These are phyloP conservation scores for Ilyonectria sp. DNA, from an alignment of 2,329 filamentous ascomycete species.

Conservation along the genomic window DNA sequence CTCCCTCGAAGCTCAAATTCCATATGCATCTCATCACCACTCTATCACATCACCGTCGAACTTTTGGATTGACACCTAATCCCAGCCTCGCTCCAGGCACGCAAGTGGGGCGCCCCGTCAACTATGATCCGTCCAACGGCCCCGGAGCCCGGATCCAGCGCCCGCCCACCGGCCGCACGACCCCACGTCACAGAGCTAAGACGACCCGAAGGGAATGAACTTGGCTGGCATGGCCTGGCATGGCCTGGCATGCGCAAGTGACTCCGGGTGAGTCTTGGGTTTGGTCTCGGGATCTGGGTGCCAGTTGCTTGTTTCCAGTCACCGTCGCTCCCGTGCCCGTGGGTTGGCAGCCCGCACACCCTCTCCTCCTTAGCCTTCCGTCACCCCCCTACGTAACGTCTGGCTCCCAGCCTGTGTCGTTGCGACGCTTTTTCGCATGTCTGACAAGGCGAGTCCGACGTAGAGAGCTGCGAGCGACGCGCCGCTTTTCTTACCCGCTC, in stretches of 20 bases:
- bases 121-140: not conserved
- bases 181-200: slow-evolving; percentile 6
- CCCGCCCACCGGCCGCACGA: slow-evolving; percentile 9
- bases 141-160: slow-evolving; percentile 7
- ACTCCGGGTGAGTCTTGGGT: not conserved
- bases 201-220: not conserved
- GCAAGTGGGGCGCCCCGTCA: slow-evolving; percentile 12
- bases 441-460: not conserved
- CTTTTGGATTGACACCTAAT: not conserved
- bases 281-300: not conserved
- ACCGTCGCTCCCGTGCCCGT: not conserved
- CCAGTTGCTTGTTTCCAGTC: not conserved
- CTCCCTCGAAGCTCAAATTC: not conserved
- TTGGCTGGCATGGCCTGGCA: not conserved
- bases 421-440: slow-evolving; percentile 1
- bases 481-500: slow-evolving; percentile 17
- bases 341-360: slow-evolving; percentile 11
- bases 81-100: slow-evolving; percentile 21
- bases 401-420: not conserved
- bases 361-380: slow-evolving; percentile 2
- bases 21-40: not conserved
- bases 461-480: not conserved
- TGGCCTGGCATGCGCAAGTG: not conserved
- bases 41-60: not conserved
- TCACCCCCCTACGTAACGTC: slow-evolving; percentile 15